These are phyloP conservation scores for Wickerhamomyces xylosicus DNA, from an alignment of 805 yeast genomes.

Conservation along the genomic window DNA sequence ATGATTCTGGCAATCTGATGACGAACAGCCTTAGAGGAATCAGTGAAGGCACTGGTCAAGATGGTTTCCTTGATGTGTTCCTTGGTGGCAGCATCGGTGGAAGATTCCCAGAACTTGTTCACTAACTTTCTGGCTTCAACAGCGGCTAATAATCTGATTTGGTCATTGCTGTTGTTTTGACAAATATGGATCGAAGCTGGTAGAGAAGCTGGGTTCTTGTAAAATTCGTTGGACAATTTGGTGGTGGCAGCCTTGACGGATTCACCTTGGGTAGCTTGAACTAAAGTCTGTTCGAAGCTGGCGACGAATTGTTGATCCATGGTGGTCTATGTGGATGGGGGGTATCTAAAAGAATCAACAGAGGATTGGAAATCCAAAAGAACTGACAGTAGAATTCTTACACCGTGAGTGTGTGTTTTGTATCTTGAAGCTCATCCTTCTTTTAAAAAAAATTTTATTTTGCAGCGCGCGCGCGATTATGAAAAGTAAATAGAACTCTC, in stretches of 20 bases:
- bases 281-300: conserved; percentile 69
- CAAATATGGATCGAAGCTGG: conserved; percentile 79
- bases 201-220: conserved; percentile 57
- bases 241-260: conserved; percentile 78
- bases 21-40: conserved; percentile 57
- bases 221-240: conserved; percentile 63
- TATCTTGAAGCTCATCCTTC: too few relatives aligned
- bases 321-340: not conserved
- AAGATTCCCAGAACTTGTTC: conserved; percentile 50
- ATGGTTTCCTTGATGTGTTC: conserved; percentile 57
- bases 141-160: conserved; percentile 85
- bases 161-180: conserved; percentile 57
- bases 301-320: conserved; percentile 55
- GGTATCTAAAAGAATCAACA: conserved; percentile 11
- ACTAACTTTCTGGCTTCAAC: conserved; percentile 90
- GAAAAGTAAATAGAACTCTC: too few relatives aligned
- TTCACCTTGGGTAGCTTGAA: conserved; percentile 73
- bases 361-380: not conserved
- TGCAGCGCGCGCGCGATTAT: too few relatives aligned
- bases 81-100: conserved; percentile 34
- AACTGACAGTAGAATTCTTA: too few relatives aligned
- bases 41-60: conserved; percentile 56
- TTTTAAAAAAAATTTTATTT: too few relatives aligned
- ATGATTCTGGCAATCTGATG: conserved; percentile 87
- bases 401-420: too few relatives aligned